These are phyloP conservation scores for Chrysoporthe austroafricana DNA, from an alignment of 2,329 filamentous ascomycete species.

Conservation along the genomic window DNA sequence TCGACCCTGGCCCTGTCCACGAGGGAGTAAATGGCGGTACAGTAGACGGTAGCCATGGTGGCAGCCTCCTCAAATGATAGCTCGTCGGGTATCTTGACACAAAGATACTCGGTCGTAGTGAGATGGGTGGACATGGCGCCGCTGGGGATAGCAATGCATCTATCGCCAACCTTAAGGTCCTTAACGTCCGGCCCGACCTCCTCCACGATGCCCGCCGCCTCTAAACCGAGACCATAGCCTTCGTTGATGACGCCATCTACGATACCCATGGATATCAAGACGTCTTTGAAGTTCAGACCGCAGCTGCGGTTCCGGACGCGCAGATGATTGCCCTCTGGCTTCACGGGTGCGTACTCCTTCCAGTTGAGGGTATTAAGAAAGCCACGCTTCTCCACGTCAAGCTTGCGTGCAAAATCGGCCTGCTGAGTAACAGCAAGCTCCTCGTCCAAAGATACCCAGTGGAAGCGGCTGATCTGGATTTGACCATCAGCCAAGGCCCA, in stretches of 20 bases:
- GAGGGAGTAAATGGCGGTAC: conserved; percentile 11
- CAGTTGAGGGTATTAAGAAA: not conserved
- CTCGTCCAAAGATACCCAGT: not conserved
- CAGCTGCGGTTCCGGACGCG: not conserved
- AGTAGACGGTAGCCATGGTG: conserved; percentile 10
- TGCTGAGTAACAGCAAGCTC: not conserved
- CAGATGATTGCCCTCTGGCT: not conserved
- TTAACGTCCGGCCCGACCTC: conserved; percentile 25
- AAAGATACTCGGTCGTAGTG: not conserved
- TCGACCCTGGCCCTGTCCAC: conserved; percentile 13
- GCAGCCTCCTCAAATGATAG: conserved; percentile 21
- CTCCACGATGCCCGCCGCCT: conserved; percentile 12
- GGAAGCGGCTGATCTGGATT: conserved; percentile 1
- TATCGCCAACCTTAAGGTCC: conserved; percentile 12
- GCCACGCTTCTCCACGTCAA: not conserved
- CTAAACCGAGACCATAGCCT: conserved; percentile 8
- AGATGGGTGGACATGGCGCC: conserved; percentile 13
- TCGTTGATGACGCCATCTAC: conserved; percentile 2
- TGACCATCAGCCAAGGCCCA: not conserved
- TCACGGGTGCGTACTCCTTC: not conserved
- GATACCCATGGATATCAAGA: conserved; percentile 8
- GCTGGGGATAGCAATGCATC: conserved; percentile 9
- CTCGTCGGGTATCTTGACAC: conserved; percentile 16
- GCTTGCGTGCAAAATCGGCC: not conserved
- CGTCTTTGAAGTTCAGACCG: not conserved